Base-by-base conservation (phyloP, 164 flowering plant genomes). In the Annona squamosa region DNA sequence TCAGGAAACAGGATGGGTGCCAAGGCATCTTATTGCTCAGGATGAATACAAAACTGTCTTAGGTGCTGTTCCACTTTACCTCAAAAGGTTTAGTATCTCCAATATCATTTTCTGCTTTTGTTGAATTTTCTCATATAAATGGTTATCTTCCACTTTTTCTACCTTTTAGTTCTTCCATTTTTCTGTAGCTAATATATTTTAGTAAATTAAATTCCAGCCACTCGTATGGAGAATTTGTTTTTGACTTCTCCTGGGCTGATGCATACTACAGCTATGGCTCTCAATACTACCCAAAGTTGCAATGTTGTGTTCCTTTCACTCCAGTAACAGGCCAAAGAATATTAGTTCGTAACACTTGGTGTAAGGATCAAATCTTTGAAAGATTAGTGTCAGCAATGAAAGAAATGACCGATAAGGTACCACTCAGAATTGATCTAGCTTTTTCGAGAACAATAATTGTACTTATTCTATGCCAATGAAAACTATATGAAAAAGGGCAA, bases 171-270 rank as follows among this genome's bases (percentile, higher is more conserved):
- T 42, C 45, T 47, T 74, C 69, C 69, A 26, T 56, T 61, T 57
- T 17, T 59, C 76, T 62, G 61, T 69, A 42, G 70, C 80, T 80
- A 56, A 76, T 26, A 41, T 74, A 56, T 71, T 73, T 67, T 70
- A 45, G 48, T 72, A 26, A 5, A 56, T 77, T 80, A 65, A 18
- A 73, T 74, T 86, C 84, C 97, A 94, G 99, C 87, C 97, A 94
- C 78, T 94, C 97, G 47, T 87, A 86, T 84, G 99, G 99, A 65
- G 99, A 94, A 86, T 94, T 85, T 79, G 97, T 94, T 70, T 94
- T 94, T 85, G 99, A 94, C 73, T 87, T 90, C 83, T 88, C 99
- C 37, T 94, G 97, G 99, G 97, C 97, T 5, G 89, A 91, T 84
- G 97, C 95, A 48, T 94, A 91, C 85, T 88, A 90, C 68, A 85